Evolutionary conservation across 164 flowering plant genomes (phyloP).

Genomic region (Chimonanthus praecox): DNA sequence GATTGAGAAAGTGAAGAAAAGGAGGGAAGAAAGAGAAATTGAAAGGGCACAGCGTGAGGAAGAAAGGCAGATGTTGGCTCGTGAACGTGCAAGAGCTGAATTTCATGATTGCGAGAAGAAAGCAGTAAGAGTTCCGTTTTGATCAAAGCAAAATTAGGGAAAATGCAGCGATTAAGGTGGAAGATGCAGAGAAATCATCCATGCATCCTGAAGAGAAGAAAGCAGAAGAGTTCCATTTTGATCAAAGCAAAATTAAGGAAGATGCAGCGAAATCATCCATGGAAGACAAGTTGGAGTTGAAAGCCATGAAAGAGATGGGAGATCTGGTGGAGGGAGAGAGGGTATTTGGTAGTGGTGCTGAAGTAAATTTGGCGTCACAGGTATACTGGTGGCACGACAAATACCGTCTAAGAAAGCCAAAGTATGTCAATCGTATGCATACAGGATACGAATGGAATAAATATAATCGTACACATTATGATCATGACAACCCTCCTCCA

Average conservation of each 20-base stretch:
- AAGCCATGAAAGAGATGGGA: conserved; percentile 90
- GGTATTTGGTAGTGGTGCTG: conserved; percentile 85
- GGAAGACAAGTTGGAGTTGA: conserved; percentile 72
- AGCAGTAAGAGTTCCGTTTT: conserved; percentile 99
- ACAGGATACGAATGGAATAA: conserved; percentile 99
- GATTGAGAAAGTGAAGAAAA: conserved; percentile 87
- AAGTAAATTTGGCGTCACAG: conserved; percentile 93
- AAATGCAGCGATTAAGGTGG: conserved; percentile 30
- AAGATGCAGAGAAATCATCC: conserved; percentile 27
- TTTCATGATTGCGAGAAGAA: conserved; percentile 98
- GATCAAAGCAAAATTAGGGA: conserved; percentile 97
- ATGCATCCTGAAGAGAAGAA: conserved; percentile 33
- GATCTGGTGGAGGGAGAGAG: conserved; percentile 95
- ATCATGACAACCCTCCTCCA: conserved; percentile 98
- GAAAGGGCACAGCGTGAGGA: conserved; percentile 94
- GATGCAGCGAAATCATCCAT: conserved; percentile 51
- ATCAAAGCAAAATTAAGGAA: conserved; percentile 94
- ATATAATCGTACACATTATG: conserved; percentile 98
- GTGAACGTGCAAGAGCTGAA: conserved; percentile 96
- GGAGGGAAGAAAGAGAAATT: conserved; percentile 92
- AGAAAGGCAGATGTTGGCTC: conserved; percentile 86
- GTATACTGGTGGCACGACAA: conserved; percentile 99
- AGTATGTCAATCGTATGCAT: conserved; percentile 97
- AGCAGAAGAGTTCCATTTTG: conserved; percentile 99
- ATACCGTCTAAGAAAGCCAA: conserved; percentile 95